Evolutionary conservation across 805 yeast genomes (phyloP).

Genomic region (Wickerhamomyces strasburgensis): DNA sequence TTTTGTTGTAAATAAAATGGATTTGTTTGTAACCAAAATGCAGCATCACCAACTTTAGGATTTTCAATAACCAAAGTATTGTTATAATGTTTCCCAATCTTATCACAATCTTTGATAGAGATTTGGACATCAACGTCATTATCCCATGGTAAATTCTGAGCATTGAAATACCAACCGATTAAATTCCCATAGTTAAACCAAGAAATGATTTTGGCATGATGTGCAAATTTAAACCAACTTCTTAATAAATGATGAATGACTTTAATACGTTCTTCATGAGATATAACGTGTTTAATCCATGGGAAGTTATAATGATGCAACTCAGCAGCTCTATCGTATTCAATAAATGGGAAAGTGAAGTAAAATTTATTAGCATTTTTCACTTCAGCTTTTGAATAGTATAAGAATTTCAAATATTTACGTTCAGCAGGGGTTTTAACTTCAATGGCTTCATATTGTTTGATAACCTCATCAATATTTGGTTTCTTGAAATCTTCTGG

Average conservation of each 20-base stretch:
- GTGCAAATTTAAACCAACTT: slow-evolving; percentile 50
- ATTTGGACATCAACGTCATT: slow-evolving; percentile 59
- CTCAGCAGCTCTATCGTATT: slow-evolving; percentile 22
- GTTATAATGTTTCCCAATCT: slow-evolving; percentile 42
- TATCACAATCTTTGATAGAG: slow-evolving; percentile 40
- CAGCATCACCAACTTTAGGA: slow-evolving; percentile 28
- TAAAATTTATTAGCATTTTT: slow-evolving; percentile 20
- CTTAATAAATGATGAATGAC: slow-evolving; percentile 44
- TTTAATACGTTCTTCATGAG: slow-evolving; percentile 26
- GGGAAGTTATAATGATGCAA: slow-evolving; percentile 30
- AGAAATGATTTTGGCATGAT: slow-evolving; percentile 38
- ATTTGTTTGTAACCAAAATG: slow-evolving; percentile 30
- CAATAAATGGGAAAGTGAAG: slow-evolving; percentile 25
- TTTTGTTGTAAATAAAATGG: slow-evolving; percentile 31
- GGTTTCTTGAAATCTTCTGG: slow-evolving; percentile 16
- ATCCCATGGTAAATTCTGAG: slow-evolving; percentile 57
- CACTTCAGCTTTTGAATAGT: slow-evolving; percentile 23
- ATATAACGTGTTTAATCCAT: slow-evolving; percentile 26
- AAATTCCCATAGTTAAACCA: slow-evolving; percentile 66
- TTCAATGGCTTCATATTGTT: slow-evolving; percentile 10
- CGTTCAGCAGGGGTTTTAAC: slow-evolving; percentile 18
- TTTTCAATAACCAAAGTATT: slow-evolving; percentile 45
- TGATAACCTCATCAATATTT: slow-evolving; percentile 13
- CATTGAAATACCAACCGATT: slow-evolving; percentile 60
- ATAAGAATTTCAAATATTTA: slow-evolving; percentile 23